Evolutionary conservation across 805 yeast species (phyloP).

Genomic region (Ogataea salicorniae): DNA sequence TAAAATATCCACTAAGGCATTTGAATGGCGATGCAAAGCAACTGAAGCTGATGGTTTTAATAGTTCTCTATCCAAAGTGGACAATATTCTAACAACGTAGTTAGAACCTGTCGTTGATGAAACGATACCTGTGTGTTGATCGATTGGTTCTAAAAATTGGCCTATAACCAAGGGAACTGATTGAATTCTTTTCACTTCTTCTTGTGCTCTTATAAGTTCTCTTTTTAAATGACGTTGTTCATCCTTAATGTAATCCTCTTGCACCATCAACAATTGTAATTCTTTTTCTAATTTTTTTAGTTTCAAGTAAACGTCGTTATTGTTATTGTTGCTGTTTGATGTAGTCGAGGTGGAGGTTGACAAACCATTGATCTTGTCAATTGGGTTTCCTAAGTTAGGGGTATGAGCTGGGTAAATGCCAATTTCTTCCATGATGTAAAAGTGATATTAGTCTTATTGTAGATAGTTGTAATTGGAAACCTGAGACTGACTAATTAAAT

Average conservation of each 20-base stretch:
- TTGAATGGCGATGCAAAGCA: slow-evolving; percentile 96
- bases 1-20: slow-evolving; percentile 92
- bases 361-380: slow-evolving; percentile 13
- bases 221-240: slow-evolving; percentile 95
- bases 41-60: slow-evolving; percentile 93
- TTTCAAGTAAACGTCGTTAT: slow-evolving; percentile 70
- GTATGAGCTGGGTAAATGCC: slow-evolving; percentile 40
- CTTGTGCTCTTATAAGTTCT: slow-evolving; percentile 94
- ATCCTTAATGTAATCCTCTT: slow-evolving; percentile 96
- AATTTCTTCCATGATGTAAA: slow-evolving; percentile 51
- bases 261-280: slow-evolving; percentile 74
- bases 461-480: background rate
- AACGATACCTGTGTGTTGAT: slow-evolving; percentile 93
- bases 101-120: slow-evolving; percentile 97
- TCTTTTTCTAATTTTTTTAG: slow-evolving; percentile 89
- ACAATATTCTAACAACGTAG: slow-evolving; percentile 90
- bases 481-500: background rate
- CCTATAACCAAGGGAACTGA: slow-evolving; percentile 98
- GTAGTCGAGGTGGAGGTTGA: slow-evolving; percentile 24
- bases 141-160: slow-evolving; percentile 95
- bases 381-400: slow-evolving; percentile 23
- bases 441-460: too few relatives aligned
- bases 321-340: slow-evolving; percentile 15
- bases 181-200: slow-evolving; percentile 95
- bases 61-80: slow-evolving; percentile 91